phyloP scores from a whole-genome alignment of 495 filamentous ascomycete species.

The Aspergillus heteromorphus region DNA sequence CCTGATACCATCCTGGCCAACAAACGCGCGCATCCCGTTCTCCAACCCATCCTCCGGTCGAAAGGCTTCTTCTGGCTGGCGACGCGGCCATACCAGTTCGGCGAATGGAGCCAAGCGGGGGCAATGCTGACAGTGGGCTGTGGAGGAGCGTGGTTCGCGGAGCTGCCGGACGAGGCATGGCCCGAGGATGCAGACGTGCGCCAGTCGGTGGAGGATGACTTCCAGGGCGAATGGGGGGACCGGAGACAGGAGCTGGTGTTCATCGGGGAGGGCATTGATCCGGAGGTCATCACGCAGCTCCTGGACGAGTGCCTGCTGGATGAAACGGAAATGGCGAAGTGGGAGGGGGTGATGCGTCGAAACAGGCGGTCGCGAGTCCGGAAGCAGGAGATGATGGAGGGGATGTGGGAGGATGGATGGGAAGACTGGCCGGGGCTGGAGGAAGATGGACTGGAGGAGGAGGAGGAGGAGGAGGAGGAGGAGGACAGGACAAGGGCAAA shows the following conservation, averaged over 20 bases:
- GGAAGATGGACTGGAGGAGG: conserved; percentile 17
- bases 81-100: conserved; percentile 40
- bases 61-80: conserved; percentile 47
- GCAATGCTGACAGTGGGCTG: conserved; percentile 52
- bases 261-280: conserved; percentile 50
- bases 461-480: conserved; percentile 26
- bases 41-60: conserved; percentile 39
- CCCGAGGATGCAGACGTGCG: conserved; percentile 39
- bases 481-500: conserved; percentile 24
- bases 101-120: conserved; percentile 58
- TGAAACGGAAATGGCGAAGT: conserved; percentile 44
- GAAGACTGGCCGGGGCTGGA: conserved; percentile 47
- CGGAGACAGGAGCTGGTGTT: conserved; percentile 56
- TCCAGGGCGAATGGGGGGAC: conserved; percentile 51
- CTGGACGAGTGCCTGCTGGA: conserved; percentile 48
- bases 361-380: conserved; percentile 23
- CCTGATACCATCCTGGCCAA: conserved; percentile 36
- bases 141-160: conserved; percentile 51
- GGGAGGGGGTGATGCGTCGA: conserved; percentile 46
- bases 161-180: conserved; percentile 41
- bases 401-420: conserved; percentile 52
- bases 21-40: conserved; percentile 37
- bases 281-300: conserved; percentile 29
- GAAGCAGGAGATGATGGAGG: conserved; percentile 33
- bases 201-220: conserved; percentile 39